Base-by-base conservation (phyloP, 78 protist species). In the Pigoraptor vietnamica region DNA sequence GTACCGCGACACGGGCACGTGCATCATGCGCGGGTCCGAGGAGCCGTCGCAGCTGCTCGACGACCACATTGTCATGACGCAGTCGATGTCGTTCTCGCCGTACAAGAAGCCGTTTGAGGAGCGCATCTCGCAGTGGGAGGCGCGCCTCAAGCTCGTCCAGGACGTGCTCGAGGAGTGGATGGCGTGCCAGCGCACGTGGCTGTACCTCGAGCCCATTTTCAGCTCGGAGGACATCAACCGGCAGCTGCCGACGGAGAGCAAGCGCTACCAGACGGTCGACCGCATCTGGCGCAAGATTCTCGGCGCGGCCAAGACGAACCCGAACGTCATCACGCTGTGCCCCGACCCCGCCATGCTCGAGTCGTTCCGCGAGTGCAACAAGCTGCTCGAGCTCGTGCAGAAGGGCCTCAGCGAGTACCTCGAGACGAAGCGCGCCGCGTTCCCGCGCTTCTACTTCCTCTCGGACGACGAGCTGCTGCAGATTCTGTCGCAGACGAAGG, bases 181-280 rank as follows among this genome's bases (percentile, higher is more conserved):
- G 81, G 37, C 29, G 55, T 88, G 91, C 39, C 97, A 96, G 92
- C 24, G 25, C 35, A 40, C 84, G 9, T 96, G 97, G 97, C 92
- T 96, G 86, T 95, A 95, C 56, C 92, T 96, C 40, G 97, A 96
- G 94, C 96, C 96, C 33, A 96, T 96, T 91, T 96, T 96, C 91
- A 38, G 87, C 29, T 89, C 93, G 23, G 95, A 95, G 34, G 97
- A 96, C 92, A 96, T 96, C 94, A 82, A 90, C 90, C 56, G 91
- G 24, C 97, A 96, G 93, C 39, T 96, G 89, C 96, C 97, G 1
- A 24, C 1, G 39, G 96, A 94, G 89, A 90, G 86, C 91, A 84
- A 23, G 48, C 2, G 2, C 37, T 93, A 90, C 92, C 21, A 25
- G 39, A 35, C 23, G 10, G 90, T 93, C 40, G 92, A 93, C 55